These are phyloP conservation scores for Entelexis paramagnoliae DNA, from an alignment of 1,139 yeast species.

Conservation along the genomic window DNA sequence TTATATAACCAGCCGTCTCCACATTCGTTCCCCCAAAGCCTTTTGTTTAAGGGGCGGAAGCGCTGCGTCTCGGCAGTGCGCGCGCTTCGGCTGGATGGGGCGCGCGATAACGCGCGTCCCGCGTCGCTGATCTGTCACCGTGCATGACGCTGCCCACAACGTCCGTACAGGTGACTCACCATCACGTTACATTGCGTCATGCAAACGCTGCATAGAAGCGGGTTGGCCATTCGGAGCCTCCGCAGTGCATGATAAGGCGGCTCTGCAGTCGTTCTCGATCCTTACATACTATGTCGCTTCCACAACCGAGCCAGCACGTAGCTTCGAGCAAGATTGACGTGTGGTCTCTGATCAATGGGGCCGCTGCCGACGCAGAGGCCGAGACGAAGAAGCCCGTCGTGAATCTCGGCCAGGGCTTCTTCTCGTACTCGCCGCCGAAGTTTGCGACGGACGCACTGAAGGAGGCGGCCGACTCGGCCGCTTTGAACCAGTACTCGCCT, in stretches of 20 bases:
- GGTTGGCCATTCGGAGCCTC: neutral
- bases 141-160: neutral
- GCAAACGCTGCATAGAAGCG: neutral
- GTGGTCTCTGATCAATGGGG: constrained; percentile 89
- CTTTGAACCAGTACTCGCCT: constrained; percentile 82
- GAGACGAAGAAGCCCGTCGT: constrained; percentile 61
- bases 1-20: no score
- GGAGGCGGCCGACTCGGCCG: constrained; percentile 58
- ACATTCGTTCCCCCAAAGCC: no score
- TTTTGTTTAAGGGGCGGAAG: no score
- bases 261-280: neutral
- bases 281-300: constrained; percentile 10
- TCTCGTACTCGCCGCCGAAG: constrained; percentile 86
- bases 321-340: constrained; percentile 51
- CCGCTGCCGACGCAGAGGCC: constrained; percentile 73
- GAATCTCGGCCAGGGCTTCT: constrained; percentile 93
- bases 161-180: neutral
- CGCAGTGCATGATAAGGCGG: constrained; percentile 1
- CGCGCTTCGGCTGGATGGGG: no score
- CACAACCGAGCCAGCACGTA: constrained; percentile 26
- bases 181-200: constrained; percentile 2
- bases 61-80: no score
- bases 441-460: constrained; percentile 81
- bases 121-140: neutral
- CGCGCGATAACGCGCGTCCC: neutral